Percentiles rank a stretch among this genome's conserved stretches.
These are phyloP conservation scores for Avicennia marina DNA, from an alignment of 257 asterid genomes.

Conservation along the genomic window DNA sequence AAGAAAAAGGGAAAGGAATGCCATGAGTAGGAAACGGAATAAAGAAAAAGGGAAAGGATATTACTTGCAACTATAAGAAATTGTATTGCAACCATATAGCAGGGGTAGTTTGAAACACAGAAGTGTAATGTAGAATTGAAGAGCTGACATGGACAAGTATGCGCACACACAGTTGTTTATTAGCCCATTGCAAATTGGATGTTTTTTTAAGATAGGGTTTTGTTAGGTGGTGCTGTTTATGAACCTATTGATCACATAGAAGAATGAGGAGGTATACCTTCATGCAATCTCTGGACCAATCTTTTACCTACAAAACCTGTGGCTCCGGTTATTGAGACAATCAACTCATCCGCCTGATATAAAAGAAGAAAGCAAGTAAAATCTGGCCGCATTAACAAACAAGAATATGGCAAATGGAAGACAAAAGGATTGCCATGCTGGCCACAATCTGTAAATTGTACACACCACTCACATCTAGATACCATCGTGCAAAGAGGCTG, in stretches of 20 bases:
- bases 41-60: neutral
- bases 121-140: too few relatives aligned
- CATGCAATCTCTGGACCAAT: constrained; percentile 80
- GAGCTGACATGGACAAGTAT: too few relatives aligned
- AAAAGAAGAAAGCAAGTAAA: constrained; percentile 1
- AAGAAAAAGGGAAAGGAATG: too few relatives aligned
- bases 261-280: constrained; percentile 30
- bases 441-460: neutral
- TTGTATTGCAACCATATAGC: neutral
- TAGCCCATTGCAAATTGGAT: too few relatives aligned
- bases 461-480: too few relatives aligned
- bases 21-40: neutral
- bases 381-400: neutral
- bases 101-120: neutral
- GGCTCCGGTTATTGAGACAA: constrained; percentile 84
- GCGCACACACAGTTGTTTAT: too few relatives aligned
- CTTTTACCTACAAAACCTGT: constrained; percentile 93
- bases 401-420: neutral
- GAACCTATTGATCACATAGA: neutral
- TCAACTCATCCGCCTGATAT: constrained; percentile 65
- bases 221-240: neutral
- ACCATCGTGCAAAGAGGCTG: neutral
- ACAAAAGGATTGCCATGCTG: neutral
- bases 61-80: neutral
- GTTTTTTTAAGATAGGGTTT: neutral